Conservation (phyloP, 2,329 filamentous ascomycete species). For the Penicillium sp. region DNA sequence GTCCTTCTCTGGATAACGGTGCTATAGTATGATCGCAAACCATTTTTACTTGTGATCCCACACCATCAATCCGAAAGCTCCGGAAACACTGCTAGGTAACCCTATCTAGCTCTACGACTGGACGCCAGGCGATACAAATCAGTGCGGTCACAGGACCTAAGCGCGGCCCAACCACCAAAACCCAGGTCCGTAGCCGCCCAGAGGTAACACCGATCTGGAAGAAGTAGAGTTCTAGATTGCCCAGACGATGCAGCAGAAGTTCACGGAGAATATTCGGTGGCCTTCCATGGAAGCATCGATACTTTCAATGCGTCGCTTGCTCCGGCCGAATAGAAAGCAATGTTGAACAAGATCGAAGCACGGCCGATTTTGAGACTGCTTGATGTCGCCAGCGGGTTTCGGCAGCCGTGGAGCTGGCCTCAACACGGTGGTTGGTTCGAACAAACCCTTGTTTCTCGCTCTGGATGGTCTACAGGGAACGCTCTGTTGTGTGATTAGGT, state of each 20-base stretch:
- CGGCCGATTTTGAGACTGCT: conserved; percentile 14
- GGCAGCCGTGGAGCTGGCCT: conserved; percentile 12
- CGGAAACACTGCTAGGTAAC: conserved; percentile 17
- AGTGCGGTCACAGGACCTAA: conserved; percentile 14
- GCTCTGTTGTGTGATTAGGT: conserved; percentile 13
- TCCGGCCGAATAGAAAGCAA: conserved; percentile 5
- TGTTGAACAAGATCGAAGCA: conserved; percentile 18
- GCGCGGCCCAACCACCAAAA: conserved; percentile 17
- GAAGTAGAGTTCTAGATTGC: conserved; percentile 10
- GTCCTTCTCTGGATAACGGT: conserved; percentile 18
- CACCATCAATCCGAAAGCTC: neutral
- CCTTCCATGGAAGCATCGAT: conserved; percentile 8
- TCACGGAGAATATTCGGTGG: conserved; percentile 17
- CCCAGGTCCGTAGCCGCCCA: conserved; percentile 13
- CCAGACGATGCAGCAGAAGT: neutral
- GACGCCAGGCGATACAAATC: conserved; percentile 3
- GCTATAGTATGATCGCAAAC: neutral
- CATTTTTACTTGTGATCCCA: neutral
- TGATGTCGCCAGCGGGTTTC: conserved; percentile 17
- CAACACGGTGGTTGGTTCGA: conserved; percentile 17
- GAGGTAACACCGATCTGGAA: conserved; percentile 7
- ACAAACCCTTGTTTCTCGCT: conserved; percentile 4
- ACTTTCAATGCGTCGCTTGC: neutral
- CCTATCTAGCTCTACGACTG: conserved; percentile 10
- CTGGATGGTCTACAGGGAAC: conserved; percentile 9